Evolutionary conservation across 2,329 filamentous ascomycete genomes (phyloP).

Genomic region (Nemania sp.): DNA sequence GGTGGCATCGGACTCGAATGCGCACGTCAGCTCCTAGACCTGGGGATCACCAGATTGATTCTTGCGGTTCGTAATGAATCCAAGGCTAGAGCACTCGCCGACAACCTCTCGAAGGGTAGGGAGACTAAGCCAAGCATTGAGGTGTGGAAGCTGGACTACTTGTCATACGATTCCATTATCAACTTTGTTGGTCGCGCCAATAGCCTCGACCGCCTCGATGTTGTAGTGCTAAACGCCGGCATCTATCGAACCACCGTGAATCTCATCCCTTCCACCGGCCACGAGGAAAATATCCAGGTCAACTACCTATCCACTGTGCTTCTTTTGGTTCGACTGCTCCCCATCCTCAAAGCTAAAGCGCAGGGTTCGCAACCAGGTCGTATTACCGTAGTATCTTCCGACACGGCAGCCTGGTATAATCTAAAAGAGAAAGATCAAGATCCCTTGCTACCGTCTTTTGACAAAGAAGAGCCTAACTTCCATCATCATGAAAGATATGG

Average conservation of each 20-base stretch:
- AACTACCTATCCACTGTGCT: constrained; percentile 1
- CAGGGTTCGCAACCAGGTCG: constrained; percentile 1
- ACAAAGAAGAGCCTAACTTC: constrained; percentile 13
- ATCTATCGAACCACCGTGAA: background rate
- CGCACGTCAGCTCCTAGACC: background rate
- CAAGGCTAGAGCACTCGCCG: background rate
- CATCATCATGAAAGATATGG: constrained; percentile 22
- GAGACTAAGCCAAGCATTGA: background rate
- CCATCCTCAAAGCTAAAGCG: background rate
- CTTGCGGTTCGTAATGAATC: constrained; percentile 1
- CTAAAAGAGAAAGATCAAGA: constrained; percentile 22
- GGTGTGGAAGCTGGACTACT: background rate
- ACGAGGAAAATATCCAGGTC: constrained; percentile 1
- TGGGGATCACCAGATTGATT: background rate
- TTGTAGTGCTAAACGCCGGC: background rate
- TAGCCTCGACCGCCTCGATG: background rate
- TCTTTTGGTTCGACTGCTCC: background rate
- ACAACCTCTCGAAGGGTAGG: background rate
- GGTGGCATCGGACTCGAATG: background rate
- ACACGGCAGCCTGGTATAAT: constrained; percentile 27
- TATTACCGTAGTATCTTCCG: constrained; percentile 36
- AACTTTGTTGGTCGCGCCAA: background rate
- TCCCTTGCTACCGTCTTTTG: constrained; percentile 23
- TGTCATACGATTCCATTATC: background rate
- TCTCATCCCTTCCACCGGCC: background rate